phyloP scores from a whole-genome alignment of 2,329 filamentous ascomycete genomes.

The Aureobasidium sp. region DNA sequence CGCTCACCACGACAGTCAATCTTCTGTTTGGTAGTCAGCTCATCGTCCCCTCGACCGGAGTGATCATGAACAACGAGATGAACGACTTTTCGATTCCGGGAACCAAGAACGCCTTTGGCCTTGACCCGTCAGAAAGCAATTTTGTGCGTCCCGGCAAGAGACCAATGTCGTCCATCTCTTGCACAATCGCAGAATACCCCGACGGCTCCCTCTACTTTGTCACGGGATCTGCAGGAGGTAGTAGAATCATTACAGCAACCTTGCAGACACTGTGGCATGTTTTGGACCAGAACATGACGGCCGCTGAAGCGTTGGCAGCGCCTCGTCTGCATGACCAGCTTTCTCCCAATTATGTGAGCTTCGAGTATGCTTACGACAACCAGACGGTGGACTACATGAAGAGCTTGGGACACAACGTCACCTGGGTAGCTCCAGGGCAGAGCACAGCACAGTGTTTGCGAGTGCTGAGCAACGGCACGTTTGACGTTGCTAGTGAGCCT shows the following conservation, averaged over 20 bases:
- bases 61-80: constrained; percentile 57
- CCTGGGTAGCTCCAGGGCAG: constrained; percentile 52
- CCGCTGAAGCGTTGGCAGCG: constrained; percentile 52
- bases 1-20: constrained; percentile 81
- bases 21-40: constrained; percentile 72
- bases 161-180: constrained; percentile 73
- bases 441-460: constrained; percentile 66
- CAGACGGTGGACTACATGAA: constrained; percentile 54
- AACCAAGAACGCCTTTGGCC: constrained; percentile 72
- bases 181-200: constrained; percentile 62
- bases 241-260: constrained; percentile 72
- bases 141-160: constrained; percentile 74
- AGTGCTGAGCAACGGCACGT: constrained; percentile 53
- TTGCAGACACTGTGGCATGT: constrained; percentile 66
- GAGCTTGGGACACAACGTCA: constrained; percentile 60
- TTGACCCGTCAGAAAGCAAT: constrained; percentile 69
- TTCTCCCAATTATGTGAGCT: constrained; percentile 56
- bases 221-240: constrained; percentile 71
- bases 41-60: constrained; percentile 71
- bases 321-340: constrained; percentile 77
- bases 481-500: constrained; percentile 70
- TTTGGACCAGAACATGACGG: constrained; percentile 55
- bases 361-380: constrained; percentile 64
- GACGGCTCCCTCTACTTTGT: constrained; percentile 58
- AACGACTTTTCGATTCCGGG: constrained; percentile 81